These are phyloP conservation scores for Mycoemilia scoparia DNA, from an alignment of 192 early-diverging fungal species.

Conservation along the genomic window DNA sequence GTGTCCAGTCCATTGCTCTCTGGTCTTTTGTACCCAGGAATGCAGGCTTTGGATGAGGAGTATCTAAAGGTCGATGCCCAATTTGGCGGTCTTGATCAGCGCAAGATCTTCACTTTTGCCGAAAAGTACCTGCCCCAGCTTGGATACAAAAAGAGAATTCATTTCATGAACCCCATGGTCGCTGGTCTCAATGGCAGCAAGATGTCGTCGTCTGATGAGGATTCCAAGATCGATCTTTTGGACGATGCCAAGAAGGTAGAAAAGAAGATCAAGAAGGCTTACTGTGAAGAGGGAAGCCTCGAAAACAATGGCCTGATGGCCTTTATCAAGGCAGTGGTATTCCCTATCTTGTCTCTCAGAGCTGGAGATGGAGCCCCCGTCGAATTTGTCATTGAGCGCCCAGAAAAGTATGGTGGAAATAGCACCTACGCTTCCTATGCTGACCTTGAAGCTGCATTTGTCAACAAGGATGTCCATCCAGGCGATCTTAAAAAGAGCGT, in stretches of 20 bases:
- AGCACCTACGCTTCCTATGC: slow-evolving; percentile 49
- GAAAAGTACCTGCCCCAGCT: slow-evolving; percentile 85
- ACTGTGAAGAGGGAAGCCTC: slow-evolving; percentile 92
- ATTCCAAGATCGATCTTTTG: slow-evolving; percentile 95
- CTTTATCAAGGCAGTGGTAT: slow-evolving; percentile 78
- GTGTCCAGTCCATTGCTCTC: slow-evolving; percentile 69
- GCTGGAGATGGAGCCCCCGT: slow-evolving; percentile 6
- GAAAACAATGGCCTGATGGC: slow-evolving; percentile 78
- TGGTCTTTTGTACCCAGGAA: slow-evolving; percentile 90
- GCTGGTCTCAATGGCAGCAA: slow-evolving; percentile 84
- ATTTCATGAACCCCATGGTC: slow-evolving; percentile 98
- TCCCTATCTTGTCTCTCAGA: slow-evolving; percentile 67
- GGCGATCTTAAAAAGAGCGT: slow-evolving; percentile 84
- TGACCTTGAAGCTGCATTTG: slow-evolving; percentile 68
- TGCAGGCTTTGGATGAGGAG: slow-evolving; percentile 97
- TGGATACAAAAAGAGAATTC: slow-evolving; percentile 91
- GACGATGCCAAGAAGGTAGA: slow-evolving; percentile 61
- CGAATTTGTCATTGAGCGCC: slow-evolving; percentile 48
- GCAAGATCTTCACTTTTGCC: slow-evolving; percentile 97
- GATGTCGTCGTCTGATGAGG: slow-evolving; percentile 91
- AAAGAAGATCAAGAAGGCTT: slow-evolving; percentile 84
- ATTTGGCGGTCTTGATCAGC: slow-evolving; percentile 95
- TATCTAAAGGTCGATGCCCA: slow-evolving; percentile 88
- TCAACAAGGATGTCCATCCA: slow-evolving; percentile 74
- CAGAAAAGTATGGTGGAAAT: slow-evolving; percentile 87